Percentiles rank a stretch among this genome's conserved stretches.
Evolutionary conservation across 2,329 filamentous ascomycete genomes (phyloP).

Genomic region (Neospermospora avenae): DNA sequence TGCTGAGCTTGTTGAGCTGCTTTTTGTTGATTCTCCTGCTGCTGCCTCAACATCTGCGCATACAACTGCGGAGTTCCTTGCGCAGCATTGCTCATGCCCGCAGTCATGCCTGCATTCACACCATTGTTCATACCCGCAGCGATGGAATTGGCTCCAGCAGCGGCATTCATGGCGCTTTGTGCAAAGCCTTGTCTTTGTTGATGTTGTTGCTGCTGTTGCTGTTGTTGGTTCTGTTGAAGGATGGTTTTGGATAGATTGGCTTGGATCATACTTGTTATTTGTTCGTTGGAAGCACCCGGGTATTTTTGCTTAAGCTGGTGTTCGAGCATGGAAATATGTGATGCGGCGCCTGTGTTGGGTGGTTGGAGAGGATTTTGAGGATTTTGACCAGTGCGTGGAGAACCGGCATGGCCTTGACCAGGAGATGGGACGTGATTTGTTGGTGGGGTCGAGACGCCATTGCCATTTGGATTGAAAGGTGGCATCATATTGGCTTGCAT

Average conservation of each 20-base stretch:
- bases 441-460: conserved; percentile 44
- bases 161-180: conserved; percentile 50
- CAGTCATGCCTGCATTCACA: conserved; percentile 14
- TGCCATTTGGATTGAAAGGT: conserved; percentile 48
- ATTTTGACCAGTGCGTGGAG: conserved; percentile 30
- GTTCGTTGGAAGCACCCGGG: conserved; percentile 45
- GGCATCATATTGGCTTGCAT: conserved; percentile 46
- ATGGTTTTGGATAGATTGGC: conserved; percentile 35
- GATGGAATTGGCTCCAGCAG: conserved; percentile 34
- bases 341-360: neutral
- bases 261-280: conserved; percentile 50
- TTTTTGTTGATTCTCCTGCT: conserved; percentile 48
- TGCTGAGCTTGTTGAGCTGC: conserved; percentile 37
- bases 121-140: conserved; percentile 17
- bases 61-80: conserved; percentile 45
- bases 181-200: conserved; percentile 43
- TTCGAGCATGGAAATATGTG: conserved; percentile 24
- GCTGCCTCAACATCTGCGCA: conserved; percentile 50
- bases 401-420: conserved; percentile 26
- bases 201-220: conserved; percentile 17
- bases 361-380: neutral
- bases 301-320: conserved; percentile 27
- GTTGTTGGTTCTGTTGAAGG: conserved; percentile 11
- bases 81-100: conserved; percentile 12
- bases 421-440: conserved; percentile 26